Percentiles rank a stretch among this genome's conserved stretches.
These are phyloP conservation scores for Elasticomyces elasticus DNA, from an alignment of 495 filamentous ascomycete species.

Conservation along the genomic window DNA sequence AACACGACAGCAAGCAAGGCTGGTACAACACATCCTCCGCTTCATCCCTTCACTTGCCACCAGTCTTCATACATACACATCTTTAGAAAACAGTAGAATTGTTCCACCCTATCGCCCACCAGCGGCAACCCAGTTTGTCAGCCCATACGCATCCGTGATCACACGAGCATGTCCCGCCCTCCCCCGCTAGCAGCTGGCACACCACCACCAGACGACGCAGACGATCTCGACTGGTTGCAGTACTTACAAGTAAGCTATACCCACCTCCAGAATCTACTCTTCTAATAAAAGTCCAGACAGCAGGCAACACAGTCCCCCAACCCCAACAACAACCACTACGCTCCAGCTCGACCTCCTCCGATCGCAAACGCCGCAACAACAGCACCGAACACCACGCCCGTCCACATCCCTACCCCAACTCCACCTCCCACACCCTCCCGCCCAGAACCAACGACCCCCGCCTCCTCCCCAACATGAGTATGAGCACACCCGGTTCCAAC, in stretches of 20 bases:
- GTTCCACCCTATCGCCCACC: not conserved
- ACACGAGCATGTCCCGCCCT: not conserved
- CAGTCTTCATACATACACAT: not conserved
- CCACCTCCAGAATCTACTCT: not conserved
- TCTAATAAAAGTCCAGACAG: not conserved
- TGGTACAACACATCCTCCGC: not conserved
- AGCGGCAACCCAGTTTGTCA: not conserved
- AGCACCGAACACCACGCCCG: not conserved
- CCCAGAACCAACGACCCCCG: not conserved
- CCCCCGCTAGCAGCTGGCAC: not conserved
- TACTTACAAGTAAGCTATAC: not conserved
- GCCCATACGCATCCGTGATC: not conserved
- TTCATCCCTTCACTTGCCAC: not conserved
- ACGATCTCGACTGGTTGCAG: conserved; percentile 1
- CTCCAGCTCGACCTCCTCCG: not conserved
- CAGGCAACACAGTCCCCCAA: not conserved
- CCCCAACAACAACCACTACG: too few species aligned
- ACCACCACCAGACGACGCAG: not conserved
- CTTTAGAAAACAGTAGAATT: not conserved
- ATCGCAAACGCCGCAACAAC: not conserved
- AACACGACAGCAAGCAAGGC: not conserved
- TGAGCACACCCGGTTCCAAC: too few species aligned
- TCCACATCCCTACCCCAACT: conserved; percentile 1
- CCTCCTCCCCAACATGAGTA: not conserved
- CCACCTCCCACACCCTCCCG: not conserved